Evolutionary conservation across 208 protist genomes (phyloP).

Genomic region (Wallacemonas collosoma): DNA sequence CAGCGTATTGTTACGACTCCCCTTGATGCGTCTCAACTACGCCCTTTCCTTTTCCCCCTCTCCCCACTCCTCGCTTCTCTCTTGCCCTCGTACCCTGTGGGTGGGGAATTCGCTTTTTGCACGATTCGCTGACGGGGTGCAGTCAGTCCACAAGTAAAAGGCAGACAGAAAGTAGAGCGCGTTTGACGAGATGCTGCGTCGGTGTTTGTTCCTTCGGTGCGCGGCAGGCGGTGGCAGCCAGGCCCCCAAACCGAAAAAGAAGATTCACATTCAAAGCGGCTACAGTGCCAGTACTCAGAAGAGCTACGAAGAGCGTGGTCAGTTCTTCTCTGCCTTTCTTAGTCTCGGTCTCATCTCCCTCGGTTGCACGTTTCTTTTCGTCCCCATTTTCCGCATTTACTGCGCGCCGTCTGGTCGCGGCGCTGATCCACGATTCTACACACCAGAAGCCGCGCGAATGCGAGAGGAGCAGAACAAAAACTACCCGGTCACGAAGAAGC

Average conservation of each 20-base stretch:
- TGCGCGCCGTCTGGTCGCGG: conserved; percentile 81
- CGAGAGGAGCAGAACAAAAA: conserved; percentile 70
- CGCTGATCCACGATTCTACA: conserved; percentile 86
- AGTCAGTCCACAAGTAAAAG: too few relatives aligned
- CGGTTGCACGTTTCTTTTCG: conserved; percentile 88
- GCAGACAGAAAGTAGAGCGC: too few relatives aligned
- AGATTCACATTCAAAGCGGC: conserved; percentile 70
- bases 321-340: conserved; percentile 85
- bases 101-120: too few relatives aligned
- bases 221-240: conserved; percentile 19
- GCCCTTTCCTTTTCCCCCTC: too few relatives aligned
- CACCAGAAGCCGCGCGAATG: conserved; percentile 62
- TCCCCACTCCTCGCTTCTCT: too few relatives aligned
- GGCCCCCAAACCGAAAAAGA: conserved; percentile 12
- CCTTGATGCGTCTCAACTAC: too few relatives aligned
- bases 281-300: conserved; percentile 49
- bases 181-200: conserved; percentile 38
- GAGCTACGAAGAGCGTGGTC: conserved; percentile 76
- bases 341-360: conserved; percentile 80
- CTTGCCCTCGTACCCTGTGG: too few relatives aligned
- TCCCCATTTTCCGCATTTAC: conserved; percentile 90
- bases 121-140: too few relatives aligned
- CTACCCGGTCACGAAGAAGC: conserved; percentile 76
- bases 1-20: too few relatives aligned
- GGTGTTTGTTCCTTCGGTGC: conserved; percentile 31